Base-by-base conservation (phyloP, 2,329 filamentous ascomycete genomes). In the Hypoxylon sp. region DNA sequence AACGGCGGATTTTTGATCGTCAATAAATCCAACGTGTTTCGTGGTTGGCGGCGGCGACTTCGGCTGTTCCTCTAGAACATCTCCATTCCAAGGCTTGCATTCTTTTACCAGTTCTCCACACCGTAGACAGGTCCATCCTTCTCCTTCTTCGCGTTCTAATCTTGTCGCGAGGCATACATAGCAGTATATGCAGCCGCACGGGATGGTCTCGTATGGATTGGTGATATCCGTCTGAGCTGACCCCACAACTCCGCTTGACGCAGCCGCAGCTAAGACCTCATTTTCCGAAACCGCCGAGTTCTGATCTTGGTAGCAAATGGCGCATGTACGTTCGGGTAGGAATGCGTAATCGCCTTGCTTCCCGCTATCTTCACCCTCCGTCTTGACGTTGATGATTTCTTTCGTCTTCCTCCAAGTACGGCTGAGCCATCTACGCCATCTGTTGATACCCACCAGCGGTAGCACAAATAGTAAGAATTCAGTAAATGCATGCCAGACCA, bases 401-500 rank as follows among this genome's bases (percentile, higher is more conserved):
- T 91, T 91, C 0, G 92, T 90, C 79, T 91, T 94, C 73, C 92
- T 89, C 93, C 94, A 97, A n/a, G 91, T 89, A 69, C 94, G 88
- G 19, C 88, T 86, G n/a, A 98, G 84, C 91, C 95, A 97, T 72
- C 94, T 88, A 64, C 93, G 89, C 96, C 96, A 99, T 72, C 94
- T 89, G 75, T 92, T 91, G 73, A 99, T 95, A 56, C 96, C 96
- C 46, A 99, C 92, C n/a, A 99, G 87, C 0, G 96, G 96, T n/a
- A 99, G 86, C 17, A 98, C 88, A 79, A 98, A 99, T 32, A 99
- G 87, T n/a, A 99, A 85, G 75, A 99, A 99, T 79, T 99, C 96
- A 27, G 96, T 99, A 76, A 99, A 97, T n/a, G 96, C 96, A 81
- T 99, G 96, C 96, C 96, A 99, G 39, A 99, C 96, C 10, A 99